Percentiles rank a stretch among this genome's conserved stretches.
These are phyloP conservation scores for Globisporangium mamillatum DNA, from an alignment of 352 stramenopile genomes.

Conservation along the genomic window DNA sequence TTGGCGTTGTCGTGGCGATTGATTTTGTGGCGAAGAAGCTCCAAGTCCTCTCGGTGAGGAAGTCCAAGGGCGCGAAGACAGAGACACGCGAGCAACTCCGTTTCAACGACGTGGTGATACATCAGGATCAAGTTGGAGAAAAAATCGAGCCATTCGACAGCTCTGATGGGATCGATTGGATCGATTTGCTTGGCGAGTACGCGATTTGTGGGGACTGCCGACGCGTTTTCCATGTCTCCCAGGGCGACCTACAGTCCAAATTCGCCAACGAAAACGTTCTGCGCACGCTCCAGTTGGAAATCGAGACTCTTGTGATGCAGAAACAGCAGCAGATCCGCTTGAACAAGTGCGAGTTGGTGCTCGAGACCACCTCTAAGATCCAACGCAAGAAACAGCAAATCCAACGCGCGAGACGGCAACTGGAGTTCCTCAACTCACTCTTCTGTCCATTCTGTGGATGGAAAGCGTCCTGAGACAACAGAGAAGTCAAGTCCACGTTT, in stretches of 20 bases:
- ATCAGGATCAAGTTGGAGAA: slow-evolving; percentile 26
- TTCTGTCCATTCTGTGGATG: slow-evolving; percentile 52
- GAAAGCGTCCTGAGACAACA: slow-evolving; percentile 1
- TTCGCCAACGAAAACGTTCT: slow-evolving; percentile 28
- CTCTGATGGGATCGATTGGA: slow-evolving; percentile 15
- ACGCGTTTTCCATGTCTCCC: slow-evolving; percentile 39
- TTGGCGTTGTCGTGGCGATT: slow-evolving; percentile 23
- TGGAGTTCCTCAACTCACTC: slow-evolving; percentile 37
- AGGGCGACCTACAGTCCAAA: slow-evolving; percentile 27
- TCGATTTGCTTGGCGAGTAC: slow-evolving; percentile 27
- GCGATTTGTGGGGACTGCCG: slow-evolving; percentile 47
- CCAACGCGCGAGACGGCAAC: slow-evolving; percentile 21
- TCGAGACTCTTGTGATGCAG: slow-evolving; percentile 20
- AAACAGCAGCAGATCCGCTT: slow-evolving; percentile 32
- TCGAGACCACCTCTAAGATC: slow-evolving; percentile 29
- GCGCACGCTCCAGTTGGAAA: slow-evolving; percentile 13
- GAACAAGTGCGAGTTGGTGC: slow-evolving; percentile 31
- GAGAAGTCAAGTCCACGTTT: background rate
- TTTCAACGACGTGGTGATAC: slow-evolving; percentile 31
- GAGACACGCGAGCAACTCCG: background rate
- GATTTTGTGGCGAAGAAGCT: slow-evolving; percentile 22
- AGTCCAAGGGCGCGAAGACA: background rate
- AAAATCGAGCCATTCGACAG: slow-evolving; percentile 23
- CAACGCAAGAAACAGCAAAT: slow-evolving; percentile 26
- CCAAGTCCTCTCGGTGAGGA: slow-evolving; percentile 19